Conservation (phyloP, 495 filamentous ascomycete genomes). For the Aspergillus nidulans region DNA sequence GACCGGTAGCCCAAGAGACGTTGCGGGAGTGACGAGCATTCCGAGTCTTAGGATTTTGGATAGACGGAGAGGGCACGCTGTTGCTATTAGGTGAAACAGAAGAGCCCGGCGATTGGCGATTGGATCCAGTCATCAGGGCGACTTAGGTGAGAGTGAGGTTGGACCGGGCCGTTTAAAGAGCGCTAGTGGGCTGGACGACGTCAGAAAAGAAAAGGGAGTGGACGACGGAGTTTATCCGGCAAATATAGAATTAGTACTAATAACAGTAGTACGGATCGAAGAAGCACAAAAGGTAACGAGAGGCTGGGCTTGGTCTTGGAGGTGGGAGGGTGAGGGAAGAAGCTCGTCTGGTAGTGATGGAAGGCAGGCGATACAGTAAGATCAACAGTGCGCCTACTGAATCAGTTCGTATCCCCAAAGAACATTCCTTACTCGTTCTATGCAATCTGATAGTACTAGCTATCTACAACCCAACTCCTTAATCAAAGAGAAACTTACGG, state of each 20-base stretch:
- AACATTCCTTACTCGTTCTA: background rate
- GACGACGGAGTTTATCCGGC: background rate
- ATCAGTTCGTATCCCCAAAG: background rate
- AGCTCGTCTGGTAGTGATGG: background rate
- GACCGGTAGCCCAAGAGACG: slow-evolving; percentile 40
- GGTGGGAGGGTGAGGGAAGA: background rate
- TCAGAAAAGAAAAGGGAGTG: background rate
- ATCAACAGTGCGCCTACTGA: background rate
- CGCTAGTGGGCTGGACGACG: slow-evolving; percentile 5
- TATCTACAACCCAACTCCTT: background rate
- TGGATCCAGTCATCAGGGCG: slow-evolving; percentile 18
- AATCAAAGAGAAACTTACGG: background rate
- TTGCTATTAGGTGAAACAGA: slow-evolving; percentile 10
- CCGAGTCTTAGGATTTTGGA: slow-evolving; percentile 14
- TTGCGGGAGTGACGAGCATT: slow-evolving; percentile 40
- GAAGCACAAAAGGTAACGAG: slow-evolving; percentile 1
- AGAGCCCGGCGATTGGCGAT: slow-evolving; percentile 13
- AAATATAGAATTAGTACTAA: background rate
- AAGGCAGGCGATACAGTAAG: background rate
- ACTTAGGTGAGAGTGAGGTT: background rate
- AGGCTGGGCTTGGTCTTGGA: background rate
- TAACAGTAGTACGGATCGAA: background rate
- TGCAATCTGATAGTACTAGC: background rate
- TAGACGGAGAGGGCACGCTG: slow-evolving; percentile 9
- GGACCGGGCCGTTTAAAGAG: slow-evolving; percentile 1